Evolutionary conservation across 202 grass and related monocot species (phyloP), one percentile per base, ranked within the genome.

Genomic region (Schoenoplectus tabernaemontani): DNA sequence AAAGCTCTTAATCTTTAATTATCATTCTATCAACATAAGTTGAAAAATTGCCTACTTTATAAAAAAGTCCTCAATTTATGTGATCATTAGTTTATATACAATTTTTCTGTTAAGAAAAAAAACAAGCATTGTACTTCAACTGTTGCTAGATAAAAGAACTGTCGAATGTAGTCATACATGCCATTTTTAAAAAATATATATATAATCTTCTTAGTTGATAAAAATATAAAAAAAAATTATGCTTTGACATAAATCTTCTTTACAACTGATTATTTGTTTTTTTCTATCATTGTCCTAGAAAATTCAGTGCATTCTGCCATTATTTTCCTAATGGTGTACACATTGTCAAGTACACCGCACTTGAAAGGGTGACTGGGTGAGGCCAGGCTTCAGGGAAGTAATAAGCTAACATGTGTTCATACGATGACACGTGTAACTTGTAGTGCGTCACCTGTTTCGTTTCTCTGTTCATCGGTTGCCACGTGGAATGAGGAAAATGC

Each of bases 371-470:
- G 26, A 46, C 28, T 28, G 28, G 30, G 57, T 72, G 80, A 59
- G 24, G 4, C 8, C 5, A 58, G 19, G 8, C 48, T 72, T 71
- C 33, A 17, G 1, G 6, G 22, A 42, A n/a, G 17, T 17, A 7
- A 28, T 28, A 59, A 82, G 13, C 57, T 62, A 43, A 3, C 24
- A 41, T 16, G 71, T 77, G 57, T 64, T 84, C 37, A 78, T 36
- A 39, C 8, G 23, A 7, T 53, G 82, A 84, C 82, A 84, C 71
- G 71, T 84, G 71, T 74, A 8, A 7, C 1, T 24, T 26, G 16
- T 9, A 12, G 2, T 51, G 54, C 81, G 37, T 64, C 54, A 83
- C n/a, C 51, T 37, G 54, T 38, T 83, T 36, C 56, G 51, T 61
- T 13, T 64, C 9, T 74, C 50, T 5, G 81, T 0, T 57, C 10